Conservation (phyloP, 1,284 basidiomycete genomes). For the Melampsora americana region DNA sequence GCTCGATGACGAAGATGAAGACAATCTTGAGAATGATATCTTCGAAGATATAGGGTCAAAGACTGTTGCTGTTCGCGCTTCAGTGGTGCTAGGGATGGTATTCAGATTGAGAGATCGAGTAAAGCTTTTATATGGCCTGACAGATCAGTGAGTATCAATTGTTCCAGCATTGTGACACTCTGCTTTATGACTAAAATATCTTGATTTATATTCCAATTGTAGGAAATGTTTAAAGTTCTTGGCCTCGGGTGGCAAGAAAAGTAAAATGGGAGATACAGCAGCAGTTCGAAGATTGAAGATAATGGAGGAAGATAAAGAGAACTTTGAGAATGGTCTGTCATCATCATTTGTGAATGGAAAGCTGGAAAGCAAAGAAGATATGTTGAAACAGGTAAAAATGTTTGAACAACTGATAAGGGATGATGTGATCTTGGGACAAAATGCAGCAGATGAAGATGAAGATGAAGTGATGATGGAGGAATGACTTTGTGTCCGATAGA, state of each 20-base stretch:
- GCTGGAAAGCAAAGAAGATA: conserved; percentile 5
- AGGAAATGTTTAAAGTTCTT: conserved; percentile 38
- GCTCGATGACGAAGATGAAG: conserved; percentile 51
- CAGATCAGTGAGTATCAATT: conserved; percentile 69
- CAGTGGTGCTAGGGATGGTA: conserved; percentile 72
- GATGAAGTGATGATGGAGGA: conserved; percentile 1
- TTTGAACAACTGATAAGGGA: conserved; percentile 29
- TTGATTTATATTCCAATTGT: background rate
- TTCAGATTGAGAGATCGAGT: conserved; percentile 79
- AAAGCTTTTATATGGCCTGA: conserved; percentile 72
- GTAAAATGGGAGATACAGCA: conserved; percentile 10
- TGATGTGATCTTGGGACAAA: conserved; percentile 15
- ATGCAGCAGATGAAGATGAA: conserved; percentile 22
- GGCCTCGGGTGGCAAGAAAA: conserved; percentile 19
- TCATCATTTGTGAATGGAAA: conserved; percentile 15
- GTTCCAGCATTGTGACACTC: background rate
- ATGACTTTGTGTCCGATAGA: too few relatives aligned
- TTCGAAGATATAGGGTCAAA: background rate
- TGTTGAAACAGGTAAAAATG: conserved; percentile 16
- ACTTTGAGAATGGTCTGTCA: conserved; percentile 13
- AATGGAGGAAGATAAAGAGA: conserved; percentile 19
- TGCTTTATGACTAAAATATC: background rate
- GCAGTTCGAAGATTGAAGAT: conserved; percentile 9
- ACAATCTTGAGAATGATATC: conserved; percentile 50
- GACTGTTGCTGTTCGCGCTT: conserved; percentile 55